Conservation (phyloP, 2,329 filamentous ascomycete genomes). For the Zarea fungicola region DNA sequence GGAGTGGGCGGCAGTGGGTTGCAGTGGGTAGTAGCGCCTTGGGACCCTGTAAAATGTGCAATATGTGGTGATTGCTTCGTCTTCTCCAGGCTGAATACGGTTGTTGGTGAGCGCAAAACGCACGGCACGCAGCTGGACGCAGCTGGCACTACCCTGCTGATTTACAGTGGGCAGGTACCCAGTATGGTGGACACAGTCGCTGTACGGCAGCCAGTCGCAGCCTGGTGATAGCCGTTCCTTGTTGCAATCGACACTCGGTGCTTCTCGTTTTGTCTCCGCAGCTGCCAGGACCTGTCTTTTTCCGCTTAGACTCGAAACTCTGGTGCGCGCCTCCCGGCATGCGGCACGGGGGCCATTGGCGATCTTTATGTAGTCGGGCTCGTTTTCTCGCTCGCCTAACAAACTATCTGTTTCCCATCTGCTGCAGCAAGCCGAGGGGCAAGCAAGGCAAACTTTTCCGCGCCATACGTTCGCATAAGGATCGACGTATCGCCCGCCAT, state of each 20-base stretch:
- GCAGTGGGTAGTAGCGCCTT: neutral
- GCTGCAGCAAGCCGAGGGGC: neutral
- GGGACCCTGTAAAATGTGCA: too few species aligned
- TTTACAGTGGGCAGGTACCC: neutral
- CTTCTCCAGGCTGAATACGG: too few species aligned
- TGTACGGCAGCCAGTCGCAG: neutral
- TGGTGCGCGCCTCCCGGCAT: neutral
- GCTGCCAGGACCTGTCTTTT: neutral
- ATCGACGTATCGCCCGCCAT: neutral
- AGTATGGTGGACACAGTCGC: neutral
- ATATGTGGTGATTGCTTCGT: too few species aligned
- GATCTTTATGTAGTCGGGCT: neutral
- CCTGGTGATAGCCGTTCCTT: neutral
- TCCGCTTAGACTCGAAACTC: neutral
- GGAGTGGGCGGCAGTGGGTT: neutral
- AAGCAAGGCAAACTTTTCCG: neutral
- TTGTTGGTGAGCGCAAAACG: too few species aligned
- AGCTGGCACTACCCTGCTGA: too few species aligned
- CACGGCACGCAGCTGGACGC: neutral
- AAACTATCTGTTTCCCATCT: neutral
- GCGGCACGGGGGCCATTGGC: neutral
- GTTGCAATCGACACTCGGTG: neutral
- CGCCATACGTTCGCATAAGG: neutral
- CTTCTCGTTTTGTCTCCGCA: slow-evolving; percentile 2
- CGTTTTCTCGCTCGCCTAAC: neutral